Evolutionary conservation across 495 filamentous ascomycete species (phyloP).

Genomic region (Annulohypoxylon stygium): DNA sequence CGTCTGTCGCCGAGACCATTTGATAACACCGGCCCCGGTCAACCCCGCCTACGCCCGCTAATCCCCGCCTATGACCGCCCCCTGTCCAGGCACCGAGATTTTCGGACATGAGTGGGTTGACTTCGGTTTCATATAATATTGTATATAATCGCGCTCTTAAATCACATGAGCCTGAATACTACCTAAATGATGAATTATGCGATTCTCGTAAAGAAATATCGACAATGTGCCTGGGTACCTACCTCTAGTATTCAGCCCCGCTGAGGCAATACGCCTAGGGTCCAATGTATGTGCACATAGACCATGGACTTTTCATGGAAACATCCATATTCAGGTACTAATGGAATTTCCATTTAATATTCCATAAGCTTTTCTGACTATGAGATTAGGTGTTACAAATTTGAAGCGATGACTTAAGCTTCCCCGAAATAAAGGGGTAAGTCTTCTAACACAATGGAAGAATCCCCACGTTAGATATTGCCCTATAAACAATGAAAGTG

Average conservation of each 20-base stretch:
- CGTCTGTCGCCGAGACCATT: slow-evolving; percentile 17
- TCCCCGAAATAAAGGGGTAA: background rate
- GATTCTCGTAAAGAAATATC: too few species aligned
- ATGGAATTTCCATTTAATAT: too few species aligned
- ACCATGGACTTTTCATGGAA: too few species aligned
- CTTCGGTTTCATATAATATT: background rate
- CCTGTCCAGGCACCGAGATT: background rate
- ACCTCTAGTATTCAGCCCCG: background rate
- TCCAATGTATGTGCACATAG: too few species aligned
- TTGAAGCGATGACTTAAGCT: too few species aligned
- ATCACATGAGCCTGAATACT: too few species aligned
- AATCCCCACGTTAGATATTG: background rate
- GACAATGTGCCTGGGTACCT: background rate
- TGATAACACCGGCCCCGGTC: slow-evolving; percentile 24
- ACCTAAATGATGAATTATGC: too few species aligned
- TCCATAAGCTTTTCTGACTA: too few species aligned
- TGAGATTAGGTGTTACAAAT: too few species aligned
- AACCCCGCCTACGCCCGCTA: slow-evolving; percentile 21
- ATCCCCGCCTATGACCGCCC: slow-evolving; percentile 17
- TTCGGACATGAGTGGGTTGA: background rate
- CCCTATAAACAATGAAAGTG: background rate
- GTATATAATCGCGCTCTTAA: too few species aligned
- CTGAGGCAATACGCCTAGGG: too few species aligned
- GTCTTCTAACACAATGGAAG: background rate
- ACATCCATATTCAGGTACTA: too few species aligned